Evolutionary conservation across 73 alveolate genomes (phyloP), one percentile per base, ranked within the genome.

Genomic region (Paramecium pentaurelia): DNA sequence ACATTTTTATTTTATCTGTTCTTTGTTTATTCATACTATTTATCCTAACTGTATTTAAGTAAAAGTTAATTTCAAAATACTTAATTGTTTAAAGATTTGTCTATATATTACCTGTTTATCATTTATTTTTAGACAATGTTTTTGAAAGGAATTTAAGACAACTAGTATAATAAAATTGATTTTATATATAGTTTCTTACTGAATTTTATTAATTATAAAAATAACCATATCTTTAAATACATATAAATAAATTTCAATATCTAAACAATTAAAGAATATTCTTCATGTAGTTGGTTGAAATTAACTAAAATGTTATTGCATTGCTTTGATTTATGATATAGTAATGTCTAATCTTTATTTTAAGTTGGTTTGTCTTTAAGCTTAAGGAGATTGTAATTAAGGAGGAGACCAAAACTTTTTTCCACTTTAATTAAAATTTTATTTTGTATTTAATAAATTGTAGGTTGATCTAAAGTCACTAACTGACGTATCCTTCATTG

Each of bases 361-460:
- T 73, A 73, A 73, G 14, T 54, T 54, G 10, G 28, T 36, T 16
- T 40, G 16, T 14, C 37, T 73, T 37, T 73, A 54, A 54, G 14
- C 2, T 54, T 1, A 4, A 54, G 32, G 4, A 54, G 70, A 54
- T 54, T 54, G 36, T 0, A 54, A 18, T 54, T 54, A n/a, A n/a
- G 70, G 30, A 73, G 87, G 87, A 37, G 87, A 73, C 87, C 60
- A 73, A 37, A 73, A 37, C 6, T 73, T 73, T 20, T 20, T 73
- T 32, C 22, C 40, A 40, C 59, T 30, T 73, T n/a, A 32, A 28
- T 64, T 32, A 12, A 12, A 37, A 37, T 36, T 44, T 16, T 16
- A 30, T 73, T 32, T 22, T 36, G 60, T n/a, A 25, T 73, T 20
- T 14, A 73, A 37, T 36, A 44, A 22, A 30, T 73, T 40, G 16